Percentiles rank a stretch among this genome's conserved stretches.
Evolutionary conservation across 805 yeast species (phyloP).

Genomic region (Lachancea nothofagi): DNA sequence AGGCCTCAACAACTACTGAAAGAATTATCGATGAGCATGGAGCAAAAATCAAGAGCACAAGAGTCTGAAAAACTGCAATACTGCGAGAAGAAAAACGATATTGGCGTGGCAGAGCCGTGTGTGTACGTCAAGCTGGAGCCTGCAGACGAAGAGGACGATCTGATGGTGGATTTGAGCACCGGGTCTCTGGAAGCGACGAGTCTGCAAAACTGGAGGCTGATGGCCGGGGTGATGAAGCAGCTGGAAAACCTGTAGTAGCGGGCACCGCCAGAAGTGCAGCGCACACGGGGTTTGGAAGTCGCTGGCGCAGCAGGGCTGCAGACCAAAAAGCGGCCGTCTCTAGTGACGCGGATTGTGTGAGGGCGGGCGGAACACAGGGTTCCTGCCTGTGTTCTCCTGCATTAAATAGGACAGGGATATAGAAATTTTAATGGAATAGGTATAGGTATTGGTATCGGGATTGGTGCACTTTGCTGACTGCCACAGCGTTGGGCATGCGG

Average conservation of each 20-base stretch:
- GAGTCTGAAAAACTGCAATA: neutral
- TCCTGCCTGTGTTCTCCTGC: too few relatives aligned
- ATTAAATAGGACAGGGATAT: too few relatives aligned
- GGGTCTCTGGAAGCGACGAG: constrained; percentile 28
- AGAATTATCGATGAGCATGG: neutral
- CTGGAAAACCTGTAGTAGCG: constrained; percentile 19
- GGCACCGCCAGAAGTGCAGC: neutral
- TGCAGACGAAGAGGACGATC: constrained; percentile 24
- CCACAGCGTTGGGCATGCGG: too few relatives aligned
- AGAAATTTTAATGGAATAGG: too few relatives aligned
- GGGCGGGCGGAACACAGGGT: too few relatives aligned
- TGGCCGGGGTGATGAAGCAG: constrained; percentile 25
- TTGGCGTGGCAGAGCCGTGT: neutral
- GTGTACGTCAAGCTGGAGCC: constrained; percentile 1
- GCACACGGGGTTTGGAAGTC: neutral
- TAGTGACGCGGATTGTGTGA: too few relatives aligned
- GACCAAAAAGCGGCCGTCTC: neutral
- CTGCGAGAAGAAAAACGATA: neutral
- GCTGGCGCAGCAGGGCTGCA: neutral
- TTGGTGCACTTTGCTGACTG: too few relatives aligned
- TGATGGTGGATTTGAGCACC: constrained; percentile 28
- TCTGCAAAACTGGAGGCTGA: constrained; percentile 20
- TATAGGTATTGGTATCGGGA: too few relatives aligned
- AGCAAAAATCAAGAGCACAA: neutral
- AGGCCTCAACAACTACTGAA: too few relatives aligned